These are phyloP conservation scores for Pyrrhoderma lamaoense DNA, from an alignment of 1,284 basidiomycete genomes.

Conservation along the genomic window DNA sequence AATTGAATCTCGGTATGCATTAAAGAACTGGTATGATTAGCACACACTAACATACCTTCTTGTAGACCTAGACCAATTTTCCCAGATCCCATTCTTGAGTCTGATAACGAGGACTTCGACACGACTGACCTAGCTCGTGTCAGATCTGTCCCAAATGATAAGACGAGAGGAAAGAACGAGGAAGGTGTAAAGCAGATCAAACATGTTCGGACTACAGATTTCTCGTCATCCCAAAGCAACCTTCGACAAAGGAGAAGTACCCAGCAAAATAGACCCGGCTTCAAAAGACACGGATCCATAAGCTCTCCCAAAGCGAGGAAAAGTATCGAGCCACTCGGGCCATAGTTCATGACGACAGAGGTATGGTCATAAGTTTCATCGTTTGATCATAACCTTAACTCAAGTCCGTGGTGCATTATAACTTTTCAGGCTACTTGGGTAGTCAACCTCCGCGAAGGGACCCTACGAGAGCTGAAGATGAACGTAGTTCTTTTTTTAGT, in stretches of 20 bases:
- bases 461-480: too few relatives aligned
- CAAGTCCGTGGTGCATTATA: constrained; percentile 3
- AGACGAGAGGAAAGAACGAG: neutral
- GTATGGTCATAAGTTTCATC: neutral
- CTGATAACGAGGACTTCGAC: too few relatives aligned
- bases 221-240: constrained; percentile 26
- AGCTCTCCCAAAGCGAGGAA: constrained; percentile 9
- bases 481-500: too few relatives aligned
- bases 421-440: constrained; percentile 4
- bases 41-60: too few relatives aligned
- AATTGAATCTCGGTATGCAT: too few relatives aligned
- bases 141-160: neutral
- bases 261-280: constrained; percentile 1
- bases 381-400: neutral
- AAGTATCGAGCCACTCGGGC: neutral
- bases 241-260: neutral
- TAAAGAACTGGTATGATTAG: too few relatives aligned
- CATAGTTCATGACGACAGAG: constrained; percentile 15
- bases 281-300: neutral
- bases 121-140: too few relatives aligned
- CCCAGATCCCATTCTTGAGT: too few relatives aligned
- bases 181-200: neutral
- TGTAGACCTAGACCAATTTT: too few relatives aligned
- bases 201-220: constrained; percentile 50
- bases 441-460: too few relatives aligned